These are phyloP conservation scores for Mucor irregularis DNA, from an alignment of 371 early-diverging fungal species.

Conservation along the genomic window DNA sequence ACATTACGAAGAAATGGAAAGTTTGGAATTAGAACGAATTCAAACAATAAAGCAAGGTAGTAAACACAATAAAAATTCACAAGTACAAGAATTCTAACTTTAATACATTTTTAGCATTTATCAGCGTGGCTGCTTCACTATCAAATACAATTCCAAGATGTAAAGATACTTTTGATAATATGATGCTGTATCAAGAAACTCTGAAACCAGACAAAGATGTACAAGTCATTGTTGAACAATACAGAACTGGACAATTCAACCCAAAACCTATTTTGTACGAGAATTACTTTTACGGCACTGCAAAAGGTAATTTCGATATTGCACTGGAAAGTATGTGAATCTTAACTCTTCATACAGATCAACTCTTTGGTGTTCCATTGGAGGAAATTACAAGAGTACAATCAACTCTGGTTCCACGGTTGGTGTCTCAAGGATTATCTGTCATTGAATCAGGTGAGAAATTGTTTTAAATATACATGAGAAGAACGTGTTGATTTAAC, in stretches of 20 bases:
- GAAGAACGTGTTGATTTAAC: not conserved
- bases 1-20: constrained; percentile 62
- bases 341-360: constrained; percentile 41
- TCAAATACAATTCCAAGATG: constrained; percentile 59
- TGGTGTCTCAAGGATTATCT: constrained; percentile 55
- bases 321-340: not conserved
- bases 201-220: constrained; percentile 67
- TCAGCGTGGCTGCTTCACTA: constrained; percentile 63
- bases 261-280: constrained; percentile 65
- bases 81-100: not conserved
- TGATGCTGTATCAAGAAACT: constrained; percentile 69
- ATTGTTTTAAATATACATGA: not conserved
- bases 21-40: constrained; percentile 58
- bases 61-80: not conserved
- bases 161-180: constrained; percentile 59
- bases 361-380: constrained; percentile 73
- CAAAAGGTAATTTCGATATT: constrained; percentile 32
- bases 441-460: constrained; percentile 42
- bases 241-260: constrained; percentile 67
- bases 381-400: constrained; percentile 63
- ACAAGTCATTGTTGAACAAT: constrained; percentile 67
- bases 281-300: constrained; percentile 58
- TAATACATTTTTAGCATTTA: constrained; percentile 47
- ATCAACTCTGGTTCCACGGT: constrained; percentile 56
- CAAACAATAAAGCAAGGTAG: constrained; percentile 59